Evolutionary conservation across 805 yeast genomes (phyloP).

Genomic region (Sugiyamaella boreocaroliniensis): DNA sequence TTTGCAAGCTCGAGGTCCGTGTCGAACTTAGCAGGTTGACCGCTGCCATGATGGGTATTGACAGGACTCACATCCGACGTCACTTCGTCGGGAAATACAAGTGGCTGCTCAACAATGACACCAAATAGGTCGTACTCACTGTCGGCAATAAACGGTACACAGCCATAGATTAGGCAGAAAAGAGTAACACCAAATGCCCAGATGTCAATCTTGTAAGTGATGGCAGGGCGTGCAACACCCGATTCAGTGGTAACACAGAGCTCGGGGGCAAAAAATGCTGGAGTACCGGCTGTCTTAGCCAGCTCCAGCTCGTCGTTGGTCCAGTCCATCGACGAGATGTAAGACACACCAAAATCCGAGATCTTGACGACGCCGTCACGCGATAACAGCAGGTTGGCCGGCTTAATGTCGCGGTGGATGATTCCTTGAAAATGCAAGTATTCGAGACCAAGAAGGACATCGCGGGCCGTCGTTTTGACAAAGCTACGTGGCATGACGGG

Average conservation of each 20-base stretch:
- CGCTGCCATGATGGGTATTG: constrained; percentile 5
- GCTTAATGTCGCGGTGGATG: constrained; percentile 92
- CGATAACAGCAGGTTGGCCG: constrained; percentile 77
- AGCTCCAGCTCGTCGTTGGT: constrained; percentile 69
- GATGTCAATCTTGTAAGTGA: constrained; percentile 83
- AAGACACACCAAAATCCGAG: constrained; percentile 94
- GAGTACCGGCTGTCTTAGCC: constrained; percentile 96
- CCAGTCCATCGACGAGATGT: constrained; percentile 44
- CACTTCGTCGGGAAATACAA: constrained; percentile 50
- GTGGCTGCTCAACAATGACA: constrained; percentile 58
- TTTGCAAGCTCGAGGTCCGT: constrained; percentile 31
- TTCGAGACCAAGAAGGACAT: constrained; percentile 81
- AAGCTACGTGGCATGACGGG: constrained; percentile 65
- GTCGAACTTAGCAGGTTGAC: constrained; percentile 7
- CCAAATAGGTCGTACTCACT: constrained; percentile 81
- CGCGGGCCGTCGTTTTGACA: constrained; percentile 68
- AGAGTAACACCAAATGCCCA: constrained; percentile 96
- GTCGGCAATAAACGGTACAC: constrained; percentile 81
- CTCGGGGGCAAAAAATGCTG: constrained; percentile 95
- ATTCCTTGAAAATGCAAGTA: constrained; percentile 86
- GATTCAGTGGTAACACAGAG: constrained; percentile 22
- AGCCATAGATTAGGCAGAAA: constrained; percentile 81
- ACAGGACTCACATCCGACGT: neutral
- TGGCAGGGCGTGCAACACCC: constrained; percentile 30
- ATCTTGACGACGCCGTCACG: constrained; percentile 73